A percentile compares a stretch with the other conserved stretches of the same genome.
These are phyloP conservation scores for Anastatica hierochuntica DNA, from an alignment of 345 rosid genomes.

Conservation along the genomic window DNA sequence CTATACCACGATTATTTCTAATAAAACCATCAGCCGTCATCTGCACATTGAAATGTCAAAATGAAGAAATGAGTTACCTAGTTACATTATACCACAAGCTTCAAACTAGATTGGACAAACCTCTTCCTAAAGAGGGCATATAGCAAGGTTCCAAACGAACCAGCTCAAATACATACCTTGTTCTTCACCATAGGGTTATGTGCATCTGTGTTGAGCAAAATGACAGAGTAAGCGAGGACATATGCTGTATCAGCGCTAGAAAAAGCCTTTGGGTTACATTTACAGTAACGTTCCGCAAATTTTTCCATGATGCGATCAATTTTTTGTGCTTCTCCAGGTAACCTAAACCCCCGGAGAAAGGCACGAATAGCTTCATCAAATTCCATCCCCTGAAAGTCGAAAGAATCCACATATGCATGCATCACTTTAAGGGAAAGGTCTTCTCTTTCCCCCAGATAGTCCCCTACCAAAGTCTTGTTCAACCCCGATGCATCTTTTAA, in stretches of 20 bases:
- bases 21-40: slow-evolving; percentile 98
- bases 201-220: slow-evolving; percentile 95
- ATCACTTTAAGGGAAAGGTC: slow-evolving; percentile 88
- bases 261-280: slow-evolving; percentile 90
- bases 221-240: slow-evolving; percentile 97
- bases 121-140: neutral
- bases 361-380: slow-evolving; percentile 93
- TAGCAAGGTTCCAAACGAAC: neutral
- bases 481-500: slow-evolving; percentile 83
- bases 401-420: slow-evolving; percentile 97
- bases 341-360: slow-evolving; percentile 82
- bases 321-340: slow-evolving; percentile 99
- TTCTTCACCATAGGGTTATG: slow-evolving; percentile 96
- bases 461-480: slow-evolving; percentile 85
- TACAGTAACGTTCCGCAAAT: slow-evolving; percentile 93
- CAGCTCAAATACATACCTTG: slow-evolving; percentile 52
- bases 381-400: slow-evolving; percentile 78
- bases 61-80: slow-evolving; percentile 1
- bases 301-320: slow-evolving; percentile 99
- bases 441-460: slow-evolving; percentile 98
- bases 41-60: slow-evolving; percentile 39
- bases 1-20: slow-evolving; percentile 96
- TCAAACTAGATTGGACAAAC: slow-evolving; percentile 13
- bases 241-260: slow-evolving; percentile 96
- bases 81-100: slow-evolving; percentile 14